Evolutionary conservation across 176 grass and related monocot genomes (phyloP), one percentile per base, ranked within the genome.

Genomic region (Eragrostis nindensis): DNA sequence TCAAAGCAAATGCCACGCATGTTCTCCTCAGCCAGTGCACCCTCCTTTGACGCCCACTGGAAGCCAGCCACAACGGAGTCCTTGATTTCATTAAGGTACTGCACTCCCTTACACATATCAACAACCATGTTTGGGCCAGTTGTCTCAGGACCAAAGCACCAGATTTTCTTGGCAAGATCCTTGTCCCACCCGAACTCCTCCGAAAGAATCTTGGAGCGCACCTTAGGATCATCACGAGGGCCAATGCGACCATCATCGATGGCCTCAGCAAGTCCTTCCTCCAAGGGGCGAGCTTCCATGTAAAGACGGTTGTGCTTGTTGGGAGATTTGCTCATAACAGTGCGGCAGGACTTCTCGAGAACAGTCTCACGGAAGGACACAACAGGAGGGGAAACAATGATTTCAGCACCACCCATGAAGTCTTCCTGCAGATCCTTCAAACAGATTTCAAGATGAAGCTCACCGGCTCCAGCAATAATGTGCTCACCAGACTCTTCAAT

Each of bases 51-150:
- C 8, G 88, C 90, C 94, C 94, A 97, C 56, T 97, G 90, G 80
- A 96, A 96, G 11, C 93, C 93, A 75, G 90, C 93, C 40, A 92
- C 93, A 12, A 96, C 93, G 24, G 93, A 97, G 26, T 97, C 94
- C 83, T 92, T 97, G 80, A 93, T 93, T 82, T 97, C 94, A 85
- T 91, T 93, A 42, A 97, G 84, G 53, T 93, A 97, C 64, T 97
- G 94, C 19, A 97, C 94, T 89, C 94, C 90, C 86, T 93, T 97
- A 80, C 94, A 96, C 93, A 96, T 96, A 49, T 96, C 93, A 40
- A 92, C 93, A 7, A 96, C 93, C 87, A 92, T 96, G 81, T 93
- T 97, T 0, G 94, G 90, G 3, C 94, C 94, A 6, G 94, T 97
- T 0, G 94, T 93, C 71, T 97, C 94, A 54, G 94, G 94, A 40